Evolutionary conservation across 1,284 basidiomycete genomes (phyloP).

Genomic region (Rhodotorula sp.): DNA sequence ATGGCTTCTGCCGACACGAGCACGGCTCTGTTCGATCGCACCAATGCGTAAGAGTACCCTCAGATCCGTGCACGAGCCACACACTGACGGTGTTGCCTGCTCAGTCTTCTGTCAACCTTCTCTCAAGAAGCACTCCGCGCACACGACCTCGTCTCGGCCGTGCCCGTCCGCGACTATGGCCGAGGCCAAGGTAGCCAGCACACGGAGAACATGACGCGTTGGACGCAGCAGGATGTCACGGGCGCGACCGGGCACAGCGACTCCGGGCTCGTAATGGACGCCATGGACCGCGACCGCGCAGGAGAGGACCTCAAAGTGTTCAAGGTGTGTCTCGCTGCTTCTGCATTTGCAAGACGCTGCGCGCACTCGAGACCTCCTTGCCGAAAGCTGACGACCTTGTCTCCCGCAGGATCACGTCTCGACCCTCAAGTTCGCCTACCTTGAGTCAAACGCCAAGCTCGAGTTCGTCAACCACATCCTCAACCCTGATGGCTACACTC

Average conservation of each 20-base stretch:
- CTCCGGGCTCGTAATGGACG: constrained; percentile 28
- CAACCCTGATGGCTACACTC: constrained; percentile 10
- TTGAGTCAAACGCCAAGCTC: constrained; percentile 38
- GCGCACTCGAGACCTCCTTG: too few species aligned
- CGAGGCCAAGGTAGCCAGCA: neutral
- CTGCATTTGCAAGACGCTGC: neutral
- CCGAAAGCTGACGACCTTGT: neutral
- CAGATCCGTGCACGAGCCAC: too few species aligned
- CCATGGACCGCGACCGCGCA: constrained; percentile 25
- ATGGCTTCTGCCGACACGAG: constrained; percentile 12
- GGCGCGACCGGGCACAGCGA: constrained; percentile 28
- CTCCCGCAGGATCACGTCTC: constrained; percentile 35
- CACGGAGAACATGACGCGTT: constrained; percentile 31
- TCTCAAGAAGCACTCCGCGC: constrained; percentile 9
- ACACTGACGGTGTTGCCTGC: neutral
- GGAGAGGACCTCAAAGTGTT: constrained; percentile 33
- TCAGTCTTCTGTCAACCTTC: constrained; percentile 19
- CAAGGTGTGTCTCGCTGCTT: constrained; percentile 20
- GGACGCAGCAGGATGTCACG: constrained; percentile 22
- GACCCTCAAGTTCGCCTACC: constrained; percentile 41
- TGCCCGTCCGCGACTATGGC: constrained; percentile 18
- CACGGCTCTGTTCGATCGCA: constrained; percentile 25
- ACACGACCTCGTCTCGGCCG: constrained; percentile 18
- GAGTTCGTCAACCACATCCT: constrained; percentile 34
- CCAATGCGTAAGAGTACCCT: constrained; percentile 24